Conservation (phyloP, 495 filamentous ascomycete species). For the Darksidea phi region DNA sequence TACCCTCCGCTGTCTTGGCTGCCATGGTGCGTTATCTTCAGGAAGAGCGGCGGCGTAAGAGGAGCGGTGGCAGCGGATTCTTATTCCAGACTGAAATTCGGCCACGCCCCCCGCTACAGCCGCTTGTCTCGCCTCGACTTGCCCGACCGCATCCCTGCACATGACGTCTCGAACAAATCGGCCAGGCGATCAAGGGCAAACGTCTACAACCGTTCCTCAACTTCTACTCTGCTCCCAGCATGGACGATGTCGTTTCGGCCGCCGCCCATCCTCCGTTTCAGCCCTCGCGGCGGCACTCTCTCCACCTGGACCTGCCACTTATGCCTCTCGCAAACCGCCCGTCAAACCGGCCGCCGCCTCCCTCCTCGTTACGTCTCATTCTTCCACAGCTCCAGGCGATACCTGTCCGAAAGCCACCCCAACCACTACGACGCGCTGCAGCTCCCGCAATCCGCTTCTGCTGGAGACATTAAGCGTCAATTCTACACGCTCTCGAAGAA, state of each 20-base stretch:
- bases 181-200: neutral
- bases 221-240: neutral
- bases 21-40: conserved; percentile 28
- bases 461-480: conserved; percentile 81
- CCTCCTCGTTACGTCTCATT: conserved; percentile 4
- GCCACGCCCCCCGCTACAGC: neutral
- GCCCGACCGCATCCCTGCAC: neutral
- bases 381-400: conserved; percentile 42
- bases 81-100: neutral
- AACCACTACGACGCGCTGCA: conserved; percentile 85
- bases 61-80: neutral
- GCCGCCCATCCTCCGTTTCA: neutral
- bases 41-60: neutral
- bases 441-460: conserved; percentile 64
- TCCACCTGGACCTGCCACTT: neutral
- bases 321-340: conserved; percentile 12
- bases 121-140: conserved; percentile 1
- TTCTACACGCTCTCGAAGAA: conserved; percentile 90
- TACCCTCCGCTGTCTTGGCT: conserved; percentile 29
- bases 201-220: neutral
- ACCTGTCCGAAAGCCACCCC: conserved; percentile 36
- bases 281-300: neutral
- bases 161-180: conserved; percentile 5
- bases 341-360: conserved; percentile 1
- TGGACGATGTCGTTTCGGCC: neutral